Evolutionary conservation across 2,329 filamentous ascomycete genomes (phyloP).

Genomic region (Neoascochyta sp.): DNA sequence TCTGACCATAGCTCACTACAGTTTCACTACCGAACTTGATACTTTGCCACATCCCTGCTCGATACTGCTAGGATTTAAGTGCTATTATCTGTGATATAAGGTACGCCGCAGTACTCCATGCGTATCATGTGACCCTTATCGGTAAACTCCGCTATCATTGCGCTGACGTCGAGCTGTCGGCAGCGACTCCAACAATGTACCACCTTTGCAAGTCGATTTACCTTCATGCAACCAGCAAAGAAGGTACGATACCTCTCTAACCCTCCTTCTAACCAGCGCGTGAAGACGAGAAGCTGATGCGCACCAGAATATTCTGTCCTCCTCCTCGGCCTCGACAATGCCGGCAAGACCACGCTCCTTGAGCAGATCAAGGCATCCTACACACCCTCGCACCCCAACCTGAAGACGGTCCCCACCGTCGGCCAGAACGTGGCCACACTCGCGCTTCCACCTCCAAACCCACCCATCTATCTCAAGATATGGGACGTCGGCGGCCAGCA

Average conservation of each 20-base stretch:
- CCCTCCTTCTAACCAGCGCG: constrained; percentile 2
- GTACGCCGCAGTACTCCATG: too few relatives aligned
- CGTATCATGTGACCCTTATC: too few relatives aligned
- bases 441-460: constrained; percentile 55
- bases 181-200: too few relatives aligned
- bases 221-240: constrained; percentile 92
- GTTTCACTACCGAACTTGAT: too few relatives aligned
- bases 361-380: constrained; percentile 93
- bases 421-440: constrained; percentile 96
- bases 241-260: constrained; percentile 55
- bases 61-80: too few relatives aligned
- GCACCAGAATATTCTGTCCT: constrained; percentile 87
- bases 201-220: constrained; percentile 94
- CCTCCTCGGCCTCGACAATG: constrained; percentile 94
- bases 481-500: constrained; percentile 98
- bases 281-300: constrained; percentile 5
- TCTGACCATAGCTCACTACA: too few relatives aligned
- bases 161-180: too few relatives aligned
- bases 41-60: too few relatives aligned
- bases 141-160: too few relatives aligned
- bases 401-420: constrained; percentile 91
- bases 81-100: too few relatives aligned
- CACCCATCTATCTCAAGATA: constrained; percentile 95
- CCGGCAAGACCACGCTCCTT: constrained; percentile 96
- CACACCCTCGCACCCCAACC: constrained; percentile 62